Conservation (phyloP, 2,329 filamentous ascomycete genomes). For the Aureobasidium sp. region DNA sequence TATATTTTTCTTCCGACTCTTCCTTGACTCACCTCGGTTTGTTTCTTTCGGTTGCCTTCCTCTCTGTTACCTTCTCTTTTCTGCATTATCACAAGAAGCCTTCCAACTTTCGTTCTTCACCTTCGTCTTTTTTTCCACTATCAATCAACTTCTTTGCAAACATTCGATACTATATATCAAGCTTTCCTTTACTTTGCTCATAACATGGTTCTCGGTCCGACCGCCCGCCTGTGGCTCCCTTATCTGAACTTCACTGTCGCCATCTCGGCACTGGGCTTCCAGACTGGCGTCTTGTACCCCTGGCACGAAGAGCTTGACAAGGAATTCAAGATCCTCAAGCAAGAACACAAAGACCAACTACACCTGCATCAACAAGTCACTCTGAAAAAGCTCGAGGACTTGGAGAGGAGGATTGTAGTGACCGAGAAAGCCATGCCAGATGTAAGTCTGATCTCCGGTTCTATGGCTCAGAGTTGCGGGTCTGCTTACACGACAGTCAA, state of each 20-base stretch:
- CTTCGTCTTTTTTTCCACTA: neutral
- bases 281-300: conserved; percentile 24
- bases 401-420: neutral
- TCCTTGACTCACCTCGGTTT: conserved; percentile 8
- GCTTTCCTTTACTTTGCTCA: neutral
- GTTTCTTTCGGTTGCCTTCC: neutral
- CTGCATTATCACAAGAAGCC: neutral
- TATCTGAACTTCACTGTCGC: conserved; percentile 23
- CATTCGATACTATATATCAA: neutral
- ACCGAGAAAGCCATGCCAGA: conserved; percentile 10
- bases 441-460: neutral
- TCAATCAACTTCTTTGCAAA: neutral
- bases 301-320: conserved; percentile 24
- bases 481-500: neutral
- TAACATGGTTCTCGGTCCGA: conserved; percentile 20
- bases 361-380: conserved; percentile 14
- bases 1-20: conserved; percentile 2
- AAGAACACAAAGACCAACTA: conserved; percentile 20
- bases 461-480: neutral
- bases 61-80: neutral
- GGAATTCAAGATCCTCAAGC: conserved; percentile 21
- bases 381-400: conserved; percentile 4
- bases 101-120: neutral
- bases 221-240: conserved; percentile 20
- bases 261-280: conserved; percentile 21